A percentile compares a stretch with the other conserved stretches of the same genome.
Evolutionary conservation across 129 eudicot species (phyloP).

Genomic region (Chrysanthemum seticuspe): DNA sequence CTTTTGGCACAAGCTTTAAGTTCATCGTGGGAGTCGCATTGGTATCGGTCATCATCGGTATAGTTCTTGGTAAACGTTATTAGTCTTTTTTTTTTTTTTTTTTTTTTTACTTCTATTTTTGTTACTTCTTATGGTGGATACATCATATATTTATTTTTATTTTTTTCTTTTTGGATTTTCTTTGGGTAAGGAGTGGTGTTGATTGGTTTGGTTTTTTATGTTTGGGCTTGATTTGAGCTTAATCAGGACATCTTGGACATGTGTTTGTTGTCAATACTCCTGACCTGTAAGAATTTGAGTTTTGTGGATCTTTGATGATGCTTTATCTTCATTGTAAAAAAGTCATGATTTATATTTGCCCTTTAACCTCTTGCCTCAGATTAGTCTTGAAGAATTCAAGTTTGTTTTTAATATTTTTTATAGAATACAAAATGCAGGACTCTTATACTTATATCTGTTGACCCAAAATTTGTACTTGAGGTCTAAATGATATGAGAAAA

Average conservation of each 20-base stretch:
- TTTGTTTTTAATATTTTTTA: too few relatives aligned
- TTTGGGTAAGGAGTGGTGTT: conserved; percentile 22
- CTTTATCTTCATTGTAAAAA: conserved; percentile 19
- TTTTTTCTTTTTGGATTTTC: not conserved
- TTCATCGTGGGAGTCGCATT: conserved; percentile 78
- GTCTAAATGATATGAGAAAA: not conserved
- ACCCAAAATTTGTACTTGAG: not conserved
- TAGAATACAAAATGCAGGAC: too few relatives aligned
- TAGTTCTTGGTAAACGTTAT: conserved; percentile 84
- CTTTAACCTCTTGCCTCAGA: not conserved
- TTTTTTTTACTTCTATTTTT: conserved; percentile 18
- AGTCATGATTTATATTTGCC: conserved; percentile 22
- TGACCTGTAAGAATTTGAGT: conserved; percentile 30
- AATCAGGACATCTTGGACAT: conserved; percentile 17
- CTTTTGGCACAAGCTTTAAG: conserved; percentile 56
- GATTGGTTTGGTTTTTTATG: conserved; percentile 25
- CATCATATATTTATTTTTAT: not conserved
- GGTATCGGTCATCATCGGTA: conserved; percentile 69
- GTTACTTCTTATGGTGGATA: conserved; percentile 8
- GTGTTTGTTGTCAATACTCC: conserved; percentile 30
- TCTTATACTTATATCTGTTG: too few relatives aligned
- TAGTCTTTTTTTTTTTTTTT: conserved; percentile 32
- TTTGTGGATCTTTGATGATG: conserved; percentile 26
- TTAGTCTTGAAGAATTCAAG: not conserved
- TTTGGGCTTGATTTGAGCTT: conserved; percentile 28